phyloP scores from a whole-genome alignment of 805 yeast species.

The Yamadazyma olivae region DNA sequence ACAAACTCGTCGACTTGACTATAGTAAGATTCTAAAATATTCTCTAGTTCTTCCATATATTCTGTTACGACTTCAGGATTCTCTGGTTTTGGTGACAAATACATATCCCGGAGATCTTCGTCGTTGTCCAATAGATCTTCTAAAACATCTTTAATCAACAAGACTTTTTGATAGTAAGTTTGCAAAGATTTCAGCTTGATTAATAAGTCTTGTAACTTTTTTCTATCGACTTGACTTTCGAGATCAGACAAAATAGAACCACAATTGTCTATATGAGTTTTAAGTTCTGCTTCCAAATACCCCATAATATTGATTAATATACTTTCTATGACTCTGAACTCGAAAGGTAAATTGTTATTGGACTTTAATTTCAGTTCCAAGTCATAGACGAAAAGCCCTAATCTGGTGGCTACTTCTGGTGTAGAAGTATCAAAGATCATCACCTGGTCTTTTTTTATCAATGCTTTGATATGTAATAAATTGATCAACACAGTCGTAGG shows the following conservation, averaged over 20 bases:
- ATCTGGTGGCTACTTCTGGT: constrained; percentile 61
- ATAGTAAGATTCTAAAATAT: constrained; percentile 84
- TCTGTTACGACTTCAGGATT: constrained; percentile 11
- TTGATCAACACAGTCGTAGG: constrained; percentile 75
- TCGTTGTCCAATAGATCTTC: constrained; percentile 85
- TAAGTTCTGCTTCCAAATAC: constrained; percentile 71
- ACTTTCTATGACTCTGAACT: constrained; percentile 79
- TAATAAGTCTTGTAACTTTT: constrained; percentile 66
- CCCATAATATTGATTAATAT: constrained; percentile 80
- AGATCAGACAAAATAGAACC: constrained; percentile 63
- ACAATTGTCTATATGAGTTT: constrained; percentile 54
- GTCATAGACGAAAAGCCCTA: constrained; percentile 83
- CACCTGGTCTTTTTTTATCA: constrained; percentile 76
- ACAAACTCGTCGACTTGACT: constrained; percentile 92
- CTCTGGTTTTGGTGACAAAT: constrained; percentile 32
- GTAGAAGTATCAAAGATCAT: constrained; percentile 77
- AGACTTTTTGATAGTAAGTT: constrained; percentile 69
- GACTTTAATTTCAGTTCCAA: constrained; percentile 66
- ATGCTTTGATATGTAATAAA: constrained; percentile 82
- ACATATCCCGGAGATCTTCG: constrained; percentile 80
- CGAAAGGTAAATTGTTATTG: constrained; percentile 44
- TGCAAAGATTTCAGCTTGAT: constrained; percentile 70
- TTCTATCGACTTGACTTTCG: constrained; percentile 78
- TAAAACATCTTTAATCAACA: constrained; percentile 73
- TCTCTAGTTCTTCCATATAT: constrained; percentile 74